Conservation (phyloP, 306 rosid genomes). For the Trichosanthes truncata region DNA sequence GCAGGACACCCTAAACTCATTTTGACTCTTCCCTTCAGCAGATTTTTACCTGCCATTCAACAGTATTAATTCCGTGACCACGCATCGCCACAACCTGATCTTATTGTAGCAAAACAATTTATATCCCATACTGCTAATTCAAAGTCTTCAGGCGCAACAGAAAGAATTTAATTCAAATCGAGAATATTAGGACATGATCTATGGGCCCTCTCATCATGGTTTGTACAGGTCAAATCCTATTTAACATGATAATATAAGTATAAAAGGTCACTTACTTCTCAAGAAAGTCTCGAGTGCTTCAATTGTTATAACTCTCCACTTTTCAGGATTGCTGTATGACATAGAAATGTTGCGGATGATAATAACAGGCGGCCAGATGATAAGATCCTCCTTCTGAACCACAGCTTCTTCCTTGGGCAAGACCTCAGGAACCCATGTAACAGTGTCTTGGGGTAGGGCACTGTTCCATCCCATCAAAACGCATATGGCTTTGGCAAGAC, state of each 20-base stretch:
- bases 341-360: constrained; percentile 68
- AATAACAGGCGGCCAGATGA: constrained; percentile 85
- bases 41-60: constrained; percentile 59
- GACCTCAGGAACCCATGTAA: constrained; percentile 79
- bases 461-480: constrained; percentile 93
- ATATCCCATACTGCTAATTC: too few species aligned
- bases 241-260: neutral
- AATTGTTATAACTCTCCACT: constrained; percentile 69
- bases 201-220: neutral
- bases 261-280: constrained; percentile 50
- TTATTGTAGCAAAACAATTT: too few species aligned
- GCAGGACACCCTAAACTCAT: constrained; percentile 34
- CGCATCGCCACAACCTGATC: too few species aligned
- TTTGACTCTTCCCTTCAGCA: constrained; percentile 75
- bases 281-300: constrained; percentile 74
- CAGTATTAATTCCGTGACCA: neutral
- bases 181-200: too few species aligned
- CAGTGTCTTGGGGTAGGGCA: constrained; percentile 49
- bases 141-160: too few species aligned
- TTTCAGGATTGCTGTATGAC: constrained; percentile 54
- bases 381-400: constrained; percentile 89
- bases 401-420: constrained; percentile 54
- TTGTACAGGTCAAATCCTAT: neutral
- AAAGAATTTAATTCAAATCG: too few species aligned
- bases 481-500: constrained; percentile 82